phyloP scores from a whole-genome alignment of 306 rosid genomes.

The Arachis stenosperma region DNA sequence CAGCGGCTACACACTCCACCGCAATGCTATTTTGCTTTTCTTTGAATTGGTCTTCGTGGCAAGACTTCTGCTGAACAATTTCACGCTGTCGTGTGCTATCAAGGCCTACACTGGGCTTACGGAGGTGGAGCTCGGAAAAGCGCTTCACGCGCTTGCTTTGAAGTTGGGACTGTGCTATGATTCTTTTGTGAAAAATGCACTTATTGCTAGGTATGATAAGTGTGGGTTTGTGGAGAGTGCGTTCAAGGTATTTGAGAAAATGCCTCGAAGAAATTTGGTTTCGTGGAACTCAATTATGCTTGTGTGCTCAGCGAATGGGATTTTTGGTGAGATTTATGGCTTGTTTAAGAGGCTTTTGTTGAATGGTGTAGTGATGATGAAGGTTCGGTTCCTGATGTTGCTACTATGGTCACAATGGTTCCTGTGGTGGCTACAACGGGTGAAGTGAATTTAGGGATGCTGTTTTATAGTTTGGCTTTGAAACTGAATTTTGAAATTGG shows the following conservation, averaged over 20 bases:
- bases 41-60: too few relatives aligned
- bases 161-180: constrained; percentile 40
- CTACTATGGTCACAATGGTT: too few relatives aligned
- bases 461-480: constrained; percentile 36
- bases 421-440: too few relatives aligned
- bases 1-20: constrained; percentile 49
- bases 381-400: too few relatives aligned
- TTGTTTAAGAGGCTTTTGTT: constrained; percentile 55
- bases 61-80: too few relatives aligned
- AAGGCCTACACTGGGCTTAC: constrained; percentile 64
- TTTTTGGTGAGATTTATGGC: constrained; percentile 45
- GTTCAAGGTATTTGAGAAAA: too few relatives aligned
- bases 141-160: constrained; percentile 65
- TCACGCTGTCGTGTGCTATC: not conserved
- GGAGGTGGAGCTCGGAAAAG: constrained; percentile 53
- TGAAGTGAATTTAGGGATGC: too few relatives aligned
- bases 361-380: not conserved
- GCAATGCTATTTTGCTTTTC: too few relatives aligned
- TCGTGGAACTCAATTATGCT: not conserved
- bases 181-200: too few relatives aligned
- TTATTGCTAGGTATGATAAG: too few relatives aligned
- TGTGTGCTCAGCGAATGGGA: constrained; percentile 61
- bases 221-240: too few relatives aligned
- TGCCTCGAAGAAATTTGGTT: too few relatives aligned
- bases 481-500: constrained; percentile 36